A percentile compares a stretch with the other conserved stretches of the same genome.
These are phyloP conservation scores for Phycomyces nitens DNA, from an alignment of 192 early-diverging fungal genomes.

Conservation along the genomic window DNA sequence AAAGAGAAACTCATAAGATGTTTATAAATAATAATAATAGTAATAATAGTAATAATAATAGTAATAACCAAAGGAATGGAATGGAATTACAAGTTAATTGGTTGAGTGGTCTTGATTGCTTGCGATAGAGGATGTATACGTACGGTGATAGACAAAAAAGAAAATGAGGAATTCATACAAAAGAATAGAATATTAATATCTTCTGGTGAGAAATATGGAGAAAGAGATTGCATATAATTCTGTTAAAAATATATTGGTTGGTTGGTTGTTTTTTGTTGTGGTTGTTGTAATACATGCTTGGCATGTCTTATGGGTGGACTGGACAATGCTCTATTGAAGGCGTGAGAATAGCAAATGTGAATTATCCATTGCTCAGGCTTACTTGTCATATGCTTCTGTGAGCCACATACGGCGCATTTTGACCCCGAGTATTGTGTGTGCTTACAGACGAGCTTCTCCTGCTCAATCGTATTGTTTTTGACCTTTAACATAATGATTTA, in stretches of 20 bases:
- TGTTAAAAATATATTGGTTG: too few relatives aligned
- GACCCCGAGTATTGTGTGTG: conserved; percentile 3
- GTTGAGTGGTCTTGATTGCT: too few relatives aligned
- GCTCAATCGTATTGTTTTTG: background rate
- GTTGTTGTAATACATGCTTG: too few relatives aligned
- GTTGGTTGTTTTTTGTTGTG: too few relatives aligned
- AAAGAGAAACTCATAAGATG: too few relatives aligned
- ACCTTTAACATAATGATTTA: background rate
- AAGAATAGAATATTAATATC: too few relatives aligned
- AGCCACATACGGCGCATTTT: conserved; percentile 31
- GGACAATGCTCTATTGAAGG: conserved; percentile 31
- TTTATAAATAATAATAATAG: too few relatives aligned
- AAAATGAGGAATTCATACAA: background rate
- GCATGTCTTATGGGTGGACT: conserved; percentile 20
- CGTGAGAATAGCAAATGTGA: background rate
- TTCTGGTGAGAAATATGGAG: background rate
- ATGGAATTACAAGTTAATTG: too few relatives aligned
- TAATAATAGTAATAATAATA: too few relatives aligned
- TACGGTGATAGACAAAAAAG: too few relatives aligned
- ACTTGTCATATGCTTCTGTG: conserved; percentile 36
- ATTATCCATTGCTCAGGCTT: conserved; percentile 1
- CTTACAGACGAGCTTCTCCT: background rate
- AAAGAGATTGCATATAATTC: background rate
- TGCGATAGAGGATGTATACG: background rate
- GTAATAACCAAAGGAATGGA: background rate